A percentile compares a stretch with the other conserved stretches of the same genome.
phyloP scores from a whole-genome alignment of 441 rosid species.

The Flueggea neowawraea region DNA sequence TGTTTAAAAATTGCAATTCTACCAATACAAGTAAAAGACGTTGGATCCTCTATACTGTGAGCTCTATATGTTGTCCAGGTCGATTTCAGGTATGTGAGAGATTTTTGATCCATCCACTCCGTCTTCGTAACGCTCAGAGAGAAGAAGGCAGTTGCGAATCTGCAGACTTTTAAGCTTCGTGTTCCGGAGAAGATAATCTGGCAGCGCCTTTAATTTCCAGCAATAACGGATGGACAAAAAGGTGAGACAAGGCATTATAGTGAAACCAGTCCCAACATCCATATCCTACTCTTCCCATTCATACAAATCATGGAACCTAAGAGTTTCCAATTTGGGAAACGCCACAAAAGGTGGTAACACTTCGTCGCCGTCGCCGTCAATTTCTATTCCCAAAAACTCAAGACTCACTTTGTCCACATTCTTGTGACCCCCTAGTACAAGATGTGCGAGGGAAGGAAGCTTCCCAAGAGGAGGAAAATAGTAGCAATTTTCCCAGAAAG shows the following conservation, averaged over 20 bases:
- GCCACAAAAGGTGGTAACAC: conserved; percentile 10
- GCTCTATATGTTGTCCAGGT: no score
- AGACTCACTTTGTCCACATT: conserved; percentile 6
- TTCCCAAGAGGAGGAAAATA: conserved; percentile 18
- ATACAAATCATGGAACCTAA: background rate
- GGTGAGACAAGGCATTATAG: conserved; percentile 13
- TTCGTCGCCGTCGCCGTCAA: background rate
- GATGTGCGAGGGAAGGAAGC: conserved; percentile 12
- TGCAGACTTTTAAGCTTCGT: no score
- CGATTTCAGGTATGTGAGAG: no score
- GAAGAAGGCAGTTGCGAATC: no score
- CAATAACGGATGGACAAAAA: background rate
- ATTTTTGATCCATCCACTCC: no score
- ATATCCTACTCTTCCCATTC: conserved; percentile 19
- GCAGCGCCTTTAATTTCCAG: background rate
- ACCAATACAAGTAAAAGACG: no score
- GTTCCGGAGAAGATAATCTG: no score
- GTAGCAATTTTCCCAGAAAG: background rate
- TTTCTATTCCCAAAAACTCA: conserved; percentile 15
- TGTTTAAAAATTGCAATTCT: no score
- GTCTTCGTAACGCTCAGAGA: no score
- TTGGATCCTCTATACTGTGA: no score
- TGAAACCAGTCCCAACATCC: background rate
- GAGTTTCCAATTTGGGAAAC: conserved; percentile 9
- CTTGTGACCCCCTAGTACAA: background rate